These are phyloP conservation scores for Syzygium jambos DNA, from an alignment of 345 rosid genomes.

Conservation along the genomic window DNA sequence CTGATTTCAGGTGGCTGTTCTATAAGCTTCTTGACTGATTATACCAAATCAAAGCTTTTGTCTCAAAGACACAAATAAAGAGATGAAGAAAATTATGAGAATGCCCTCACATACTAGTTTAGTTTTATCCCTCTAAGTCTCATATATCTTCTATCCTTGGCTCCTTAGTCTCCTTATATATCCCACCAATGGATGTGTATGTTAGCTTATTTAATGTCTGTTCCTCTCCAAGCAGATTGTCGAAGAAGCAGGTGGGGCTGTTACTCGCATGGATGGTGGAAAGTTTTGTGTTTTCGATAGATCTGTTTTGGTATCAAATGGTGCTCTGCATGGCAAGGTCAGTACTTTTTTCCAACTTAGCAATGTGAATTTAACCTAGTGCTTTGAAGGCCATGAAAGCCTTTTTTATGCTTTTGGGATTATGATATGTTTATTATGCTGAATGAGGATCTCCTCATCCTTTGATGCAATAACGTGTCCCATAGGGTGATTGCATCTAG, in stretches of 20 bases:
- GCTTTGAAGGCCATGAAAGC: not conserved
- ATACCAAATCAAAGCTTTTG: not conserved
- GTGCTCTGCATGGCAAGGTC: constrained; percentile 83
- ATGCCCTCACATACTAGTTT: not conserved
- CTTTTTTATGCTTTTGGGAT: not conserved
- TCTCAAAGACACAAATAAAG: not conserved
- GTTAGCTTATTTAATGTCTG: not conserved
- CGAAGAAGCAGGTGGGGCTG: constrained; percentile 95
- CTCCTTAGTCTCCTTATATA: not conserved
- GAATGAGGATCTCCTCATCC: not conserved
- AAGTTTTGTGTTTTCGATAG: constrained; percentile 84
- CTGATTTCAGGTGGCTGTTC: not conserved
- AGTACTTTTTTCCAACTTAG: not conserved
- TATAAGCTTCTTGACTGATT: not conserved
- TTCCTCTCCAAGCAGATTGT: constrained; percentile 48
- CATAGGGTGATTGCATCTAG: not conserved
- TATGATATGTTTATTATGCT: not conserved
- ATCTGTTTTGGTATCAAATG: constrained; percentile 87
- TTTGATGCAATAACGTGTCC: not conserved
- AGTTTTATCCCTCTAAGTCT: not conserved
- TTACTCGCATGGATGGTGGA: constrained; percentile 81
- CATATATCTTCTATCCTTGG: not conserved
- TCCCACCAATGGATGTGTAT: not conserved
- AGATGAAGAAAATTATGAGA: not conserved
- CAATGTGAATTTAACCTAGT: not conserved